A percentile compares a stretch with the other conserved stretches of the same genome.
Conservation (phyloP, 225 moss, liverwort and hornwort species). For the Sphagnum contortum region DNA sequence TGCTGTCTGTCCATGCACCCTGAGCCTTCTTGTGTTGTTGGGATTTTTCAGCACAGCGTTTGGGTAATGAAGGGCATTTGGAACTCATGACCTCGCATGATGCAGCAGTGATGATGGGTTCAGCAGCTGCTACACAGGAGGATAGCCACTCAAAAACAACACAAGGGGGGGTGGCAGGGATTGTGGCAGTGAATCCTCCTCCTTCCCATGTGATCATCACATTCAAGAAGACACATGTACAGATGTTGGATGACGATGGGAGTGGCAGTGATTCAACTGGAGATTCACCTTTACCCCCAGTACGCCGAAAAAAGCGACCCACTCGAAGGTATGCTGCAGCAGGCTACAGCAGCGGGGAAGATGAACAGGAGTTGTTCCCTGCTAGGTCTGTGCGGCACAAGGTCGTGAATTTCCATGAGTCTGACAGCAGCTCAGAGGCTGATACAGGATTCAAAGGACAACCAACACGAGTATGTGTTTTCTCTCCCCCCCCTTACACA, state of each 20-base stretch:
- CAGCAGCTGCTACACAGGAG: too few relatives aligned
- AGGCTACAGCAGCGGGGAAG: constrained; percentile 25
- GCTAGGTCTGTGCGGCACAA: constrained; percentile 24
- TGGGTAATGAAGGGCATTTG: too few relatives aligned
- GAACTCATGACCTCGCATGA: too few relatives aligned
- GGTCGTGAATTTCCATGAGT: constrained; percentile 31
- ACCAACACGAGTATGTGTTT: constrained; percentile 18
- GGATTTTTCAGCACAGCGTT: too few relatives aligned
- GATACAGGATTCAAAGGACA: constrained; percentile 12
- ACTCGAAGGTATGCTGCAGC: constrained; percentile 22
- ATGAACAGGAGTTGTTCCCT: constrained; percentile 10
- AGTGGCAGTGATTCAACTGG: constrained; percentile 18
- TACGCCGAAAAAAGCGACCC: constrained; percentile 31
- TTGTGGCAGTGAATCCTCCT: constrained; percentile 5
- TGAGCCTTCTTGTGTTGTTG: too few relatives aligned
- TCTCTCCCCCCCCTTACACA: background rate
- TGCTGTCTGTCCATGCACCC: too few relatives aligned
- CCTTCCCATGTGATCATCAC: constrained; percentile 23
- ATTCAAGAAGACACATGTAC: constrained; percentile 20
- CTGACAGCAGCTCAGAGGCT: constrained; percentile 37
- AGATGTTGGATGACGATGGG: constrained; percentile 11
- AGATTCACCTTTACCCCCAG: constrained; percentile 35
- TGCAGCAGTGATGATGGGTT: too few relatives aligned
- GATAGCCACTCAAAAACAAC: background rate
- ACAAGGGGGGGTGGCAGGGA: constrained; percentile 24